These are phyloP conservation scores for Wallacemonas sp. DNA, from an alignment of 208 protist species.

Conservation along the genomic window DNA sequence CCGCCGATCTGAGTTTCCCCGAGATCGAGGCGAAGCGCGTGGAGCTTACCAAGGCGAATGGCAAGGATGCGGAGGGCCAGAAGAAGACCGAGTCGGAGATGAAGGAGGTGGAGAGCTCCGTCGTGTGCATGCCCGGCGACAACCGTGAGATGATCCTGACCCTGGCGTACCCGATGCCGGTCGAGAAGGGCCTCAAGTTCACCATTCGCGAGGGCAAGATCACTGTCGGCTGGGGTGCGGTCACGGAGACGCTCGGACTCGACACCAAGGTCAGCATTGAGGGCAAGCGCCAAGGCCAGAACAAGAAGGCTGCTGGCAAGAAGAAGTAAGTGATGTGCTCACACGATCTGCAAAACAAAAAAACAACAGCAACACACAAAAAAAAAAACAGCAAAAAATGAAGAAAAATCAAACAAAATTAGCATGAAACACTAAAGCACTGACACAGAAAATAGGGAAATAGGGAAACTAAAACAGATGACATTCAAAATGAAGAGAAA, in stretches of 20 bases:
- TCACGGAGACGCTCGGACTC: slow-evolving; percentile 92
- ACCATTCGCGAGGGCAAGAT: slow-evolving; percentile 98
- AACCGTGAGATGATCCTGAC: slow-evolving; percentile 94
- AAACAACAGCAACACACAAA: neutral
- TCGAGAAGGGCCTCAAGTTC: slow-evolving; percentile 97
- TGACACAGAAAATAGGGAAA: neutral
- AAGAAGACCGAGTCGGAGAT: slow-evolving; percentile 84
- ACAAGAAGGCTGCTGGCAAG: slow-evolving; percentile 36
- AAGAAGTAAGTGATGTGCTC: slow-evolving; percentile 68
- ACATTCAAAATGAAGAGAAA: neutral
- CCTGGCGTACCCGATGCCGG: slow-evolving; percentile 91
- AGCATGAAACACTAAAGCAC: slow-evolving; percentile 18
- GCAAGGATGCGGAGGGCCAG: slow-evolving; percentile 72
- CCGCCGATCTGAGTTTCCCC: slow-evolving; percentile 94
- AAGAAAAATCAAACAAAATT: neutral
- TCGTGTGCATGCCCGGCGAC: slow-evolving; percentile 99
- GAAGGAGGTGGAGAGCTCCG: slow-evolving; percentile 83
- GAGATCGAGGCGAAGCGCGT: slow-evolving; percentile 72
- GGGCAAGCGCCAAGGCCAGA: slow-evolving; percentile 30
- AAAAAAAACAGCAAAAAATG: neutral
- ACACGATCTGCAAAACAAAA: no score
- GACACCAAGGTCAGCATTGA: slow-evolving; percentile 90
- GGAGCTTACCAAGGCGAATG: slow-evolving; percentile 82
- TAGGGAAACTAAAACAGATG: neutral
- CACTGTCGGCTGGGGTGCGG: slow-evolving; percentile 98